Evolutionary conservation across 2,329 filamentous ascomycete species (phyloP).

Genomic region (Aureobasidium namibiae): DNA sequence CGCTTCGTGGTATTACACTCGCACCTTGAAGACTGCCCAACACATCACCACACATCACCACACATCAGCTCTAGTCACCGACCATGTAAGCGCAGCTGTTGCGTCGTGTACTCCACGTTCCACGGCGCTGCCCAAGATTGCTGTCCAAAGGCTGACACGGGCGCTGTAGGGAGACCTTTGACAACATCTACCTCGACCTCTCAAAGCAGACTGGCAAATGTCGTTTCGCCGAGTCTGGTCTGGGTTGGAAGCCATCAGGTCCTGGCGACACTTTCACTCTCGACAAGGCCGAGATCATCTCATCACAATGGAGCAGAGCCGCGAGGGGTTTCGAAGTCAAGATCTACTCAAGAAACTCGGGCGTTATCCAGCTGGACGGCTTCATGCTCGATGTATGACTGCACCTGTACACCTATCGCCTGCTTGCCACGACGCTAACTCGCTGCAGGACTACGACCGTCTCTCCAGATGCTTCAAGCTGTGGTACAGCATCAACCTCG

Average conservation of each 20-base stretch:
- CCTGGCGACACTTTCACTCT: constrained; percentile 91
- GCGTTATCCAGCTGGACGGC: constrained; percentile 87
- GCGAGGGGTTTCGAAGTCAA: constrained; percentile 90
- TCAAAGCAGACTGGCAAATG: constrained; percentile 89
- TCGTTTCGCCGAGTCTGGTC: constrained; percentile 85
- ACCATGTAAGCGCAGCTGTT: neutral
- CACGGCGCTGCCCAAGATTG: neutral
- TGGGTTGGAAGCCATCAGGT: constrained; percentile 87
- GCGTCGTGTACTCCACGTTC: neutral
- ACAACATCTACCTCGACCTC: constrained; percentile 92
- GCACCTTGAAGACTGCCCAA: neutral
- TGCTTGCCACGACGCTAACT: constrained; percentile 11
- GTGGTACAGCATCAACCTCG: constrained; percentile 91
- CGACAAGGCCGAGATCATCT: constrained; percentile 74
- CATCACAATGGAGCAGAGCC: constrained; percentile 90
- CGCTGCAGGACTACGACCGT: constrained; percentile 72
- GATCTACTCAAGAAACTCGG: constrained; percentile 74
- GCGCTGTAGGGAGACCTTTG: constrained; percentile 71
- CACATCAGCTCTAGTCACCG: neutral
- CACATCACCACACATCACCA: neutral
- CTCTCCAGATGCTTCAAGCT: constrained; percentile 91
- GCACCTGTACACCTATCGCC: neutral
- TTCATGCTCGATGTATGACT: constrained; percentile 70
- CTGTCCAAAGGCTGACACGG: constrained; percentile 3
- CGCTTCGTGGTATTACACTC: neutral